A percentile compares a stretch with the other conserved stretches of the same genome.
Evolutionary conservation across 345 rosid species (phyloP).

Genomic region (Lepidium aucheri): DNA sequence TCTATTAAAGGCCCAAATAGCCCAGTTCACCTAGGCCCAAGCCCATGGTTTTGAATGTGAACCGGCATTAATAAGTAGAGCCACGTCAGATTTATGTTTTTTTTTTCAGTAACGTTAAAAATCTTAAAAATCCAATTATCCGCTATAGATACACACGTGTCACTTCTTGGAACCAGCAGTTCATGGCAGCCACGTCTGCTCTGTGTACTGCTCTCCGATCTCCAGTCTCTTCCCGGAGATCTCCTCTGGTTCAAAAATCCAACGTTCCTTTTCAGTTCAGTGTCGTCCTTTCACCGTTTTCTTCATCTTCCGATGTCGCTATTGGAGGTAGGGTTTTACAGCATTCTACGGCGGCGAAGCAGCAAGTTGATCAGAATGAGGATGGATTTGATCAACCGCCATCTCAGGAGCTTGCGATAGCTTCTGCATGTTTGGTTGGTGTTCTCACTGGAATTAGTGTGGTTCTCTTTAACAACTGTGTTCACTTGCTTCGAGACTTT

Average conservation of each 20-base stretch:
- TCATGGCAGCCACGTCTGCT: slow-evolving; percentile 28
- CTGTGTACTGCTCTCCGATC: slow-evolving; percentile 21
- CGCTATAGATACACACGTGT: slow-evolving; percentile 19
- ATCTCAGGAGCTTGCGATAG: slow-evolving; percentile 23
- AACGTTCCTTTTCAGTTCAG: not conserved
- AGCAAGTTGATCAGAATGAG: not conserved
- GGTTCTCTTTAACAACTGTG: slow-evolving; percentile 66
- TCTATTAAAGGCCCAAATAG: slow-evolving; percentile 1
- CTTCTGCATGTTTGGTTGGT: slow-evolving; percentile 71
- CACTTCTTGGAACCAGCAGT: slow-evolving; percentile 13
- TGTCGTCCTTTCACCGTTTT: not conserved
- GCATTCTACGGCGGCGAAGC: not conserved
- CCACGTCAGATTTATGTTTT: slow-evolving; percentile 21
- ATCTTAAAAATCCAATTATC: slow-evolving; percentile 1
- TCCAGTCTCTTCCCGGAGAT: not conserved
- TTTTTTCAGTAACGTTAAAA: not conserved
- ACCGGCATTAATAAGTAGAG: not conserved
- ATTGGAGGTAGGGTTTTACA: not conserved
- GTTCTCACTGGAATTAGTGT: slow-evolving; percentile 70
- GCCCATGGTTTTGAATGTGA: not conserved
- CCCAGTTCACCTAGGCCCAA: not conserved
- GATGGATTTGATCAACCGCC: slow-evolving; percentile 11
- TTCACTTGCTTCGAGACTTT: slow-evolving; percentile 69
- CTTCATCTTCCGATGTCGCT: not conserved
- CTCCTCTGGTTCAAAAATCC: not conserved